Percentiles rank a stretch among this genome's conserved stretches.
Evolutionary conservation across 202 grass and related monocot genomes (phyloP).

Genomic region (Zizania palustris): DNA sequence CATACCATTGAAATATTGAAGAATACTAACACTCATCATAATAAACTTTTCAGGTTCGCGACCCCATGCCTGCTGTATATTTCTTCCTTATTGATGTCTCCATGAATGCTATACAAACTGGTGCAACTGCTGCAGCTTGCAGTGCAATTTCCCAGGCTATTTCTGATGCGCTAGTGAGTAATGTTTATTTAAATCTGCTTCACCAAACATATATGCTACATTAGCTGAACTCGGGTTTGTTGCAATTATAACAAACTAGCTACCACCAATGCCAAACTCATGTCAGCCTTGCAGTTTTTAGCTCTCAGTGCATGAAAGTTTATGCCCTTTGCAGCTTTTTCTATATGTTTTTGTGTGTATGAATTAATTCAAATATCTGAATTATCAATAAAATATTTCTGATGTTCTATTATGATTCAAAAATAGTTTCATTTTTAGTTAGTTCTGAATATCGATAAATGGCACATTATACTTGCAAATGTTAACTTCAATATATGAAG

Average conservation of each 20-base stretch:
- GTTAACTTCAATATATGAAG: background rate
- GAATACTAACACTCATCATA: constrained; percentile 12
- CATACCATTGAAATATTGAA: background rate
- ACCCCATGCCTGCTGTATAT: constrained; percentile 90
- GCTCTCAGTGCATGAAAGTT: background rate
- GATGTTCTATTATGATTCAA: background rate
- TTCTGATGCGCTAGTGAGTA: constrained; percentile 80
- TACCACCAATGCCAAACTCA: background rate
- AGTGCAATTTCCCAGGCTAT: constrained; percentile 80
- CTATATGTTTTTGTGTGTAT: constrained; percentile 7
- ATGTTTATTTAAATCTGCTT: constrained; percentile 9
- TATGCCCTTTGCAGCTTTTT: constrained; percentile 1
- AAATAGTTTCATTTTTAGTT: background rate
- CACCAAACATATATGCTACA: background rate
- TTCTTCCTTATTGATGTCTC: constrained; percentile 86
- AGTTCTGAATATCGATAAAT: constrained; percentile 15
- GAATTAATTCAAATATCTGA: background rate
- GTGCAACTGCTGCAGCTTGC: constrained; percentile 88
- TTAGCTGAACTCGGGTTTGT: background rate
- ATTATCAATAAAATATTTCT: background rate
- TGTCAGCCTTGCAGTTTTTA: background rate
- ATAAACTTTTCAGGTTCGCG: constrained; percentile 70
- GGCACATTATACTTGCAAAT: background rate
- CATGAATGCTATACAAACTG: constrained; percentile 81
- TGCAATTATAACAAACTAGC: constrained; percentile 14